Base-by-base conservation (phyloP, 768 basidiomycete genomes). In the Clavaria fumosa region DNA sequence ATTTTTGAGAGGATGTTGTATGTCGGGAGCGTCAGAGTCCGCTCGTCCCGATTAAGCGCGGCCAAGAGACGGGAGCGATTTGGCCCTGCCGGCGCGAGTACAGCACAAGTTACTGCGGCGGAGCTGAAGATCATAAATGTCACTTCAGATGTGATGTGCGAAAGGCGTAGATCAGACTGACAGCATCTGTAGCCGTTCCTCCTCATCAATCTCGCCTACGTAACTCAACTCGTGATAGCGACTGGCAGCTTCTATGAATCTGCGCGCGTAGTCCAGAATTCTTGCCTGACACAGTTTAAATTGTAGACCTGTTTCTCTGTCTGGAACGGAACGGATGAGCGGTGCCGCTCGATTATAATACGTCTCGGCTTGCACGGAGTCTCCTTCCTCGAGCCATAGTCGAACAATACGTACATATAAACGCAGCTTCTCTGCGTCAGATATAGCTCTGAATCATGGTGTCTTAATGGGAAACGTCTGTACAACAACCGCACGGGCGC, bases 271-370 rank as follows among this genome's bases (percentile, higher is more conserved):
- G 51, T 99, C 95, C 45, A 79, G 82, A 52, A 99, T 84, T 33
- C 91, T 72, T 15, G 95, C 95, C 62, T 97, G 86, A 48, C 81
- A 89, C 18, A 91, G 71, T 57, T 90, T 93, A 65, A 84, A 91
- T 48, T 76, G 69, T 17, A 93, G 68, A 24, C 78, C 65, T 10
- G 78, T 82, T 53, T 80, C 83, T 48, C 73, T 76, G 58, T 96
- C 77, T 11, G 63, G 66, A 26, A 81, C 73, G 11, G 78, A 73
- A 53, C 89, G 82, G 17, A 86, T 77, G 15, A 96, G 70, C 15
- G 90, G 71, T 1, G 89, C 85, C 14, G 95, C 95, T 39, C 95
- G 83, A 51, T 91, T 93, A 57, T 93, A 93, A 59, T 90, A 97
- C 2, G 89, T 85, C 54, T 97, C 93, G n/a, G 95, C 95, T 56